Percentiles rank a stretch among this genome's conserved stretches.
These are phyloP conservation scores for Angophora floribunda DNA, from an alignment of 345 rosid species.

Conservation along the genomic window DNA sequence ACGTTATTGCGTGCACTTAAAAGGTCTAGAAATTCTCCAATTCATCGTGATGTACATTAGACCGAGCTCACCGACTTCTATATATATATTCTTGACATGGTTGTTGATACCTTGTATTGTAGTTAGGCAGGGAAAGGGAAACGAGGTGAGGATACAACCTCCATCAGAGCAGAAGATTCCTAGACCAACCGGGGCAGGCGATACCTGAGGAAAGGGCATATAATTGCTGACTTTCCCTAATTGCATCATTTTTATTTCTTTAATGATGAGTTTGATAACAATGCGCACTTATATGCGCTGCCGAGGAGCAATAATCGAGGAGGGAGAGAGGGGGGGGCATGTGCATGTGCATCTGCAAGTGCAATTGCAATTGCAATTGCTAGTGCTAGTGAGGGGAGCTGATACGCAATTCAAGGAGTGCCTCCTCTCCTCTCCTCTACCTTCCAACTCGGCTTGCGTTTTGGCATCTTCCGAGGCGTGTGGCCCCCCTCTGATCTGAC, in stretches of 20 bases:
- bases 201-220: neutral
- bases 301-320: neutral
- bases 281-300: neutral
- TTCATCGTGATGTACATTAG: no score
- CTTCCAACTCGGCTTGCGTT: neutral
- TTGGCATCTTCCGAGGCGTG: neutral
- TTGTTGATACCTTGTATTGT: neutral
- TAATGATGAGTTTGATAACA: neutral
- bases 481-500: neutral
- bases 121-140: neutral
- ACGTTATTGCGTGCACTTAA: accelerated
- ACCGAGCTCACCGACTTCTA: neutral
- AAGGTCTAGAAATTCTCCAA: neutral
- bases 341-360: no score
- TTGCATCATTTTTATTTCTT: neutral
- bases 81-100: neutral
- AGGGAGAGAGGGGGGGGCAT: neutral
- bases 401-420: neutral
- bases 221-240: neutral
- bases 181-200: neutral
- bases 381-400: neutral
- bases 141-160: neutral
- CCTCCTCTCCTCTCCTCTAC: no score
- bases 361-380: no score
- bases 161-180: neutral